Evolutionary conservation across 1,284 basidiomycete genomes (phyloP).

Genomic region (Trichosporon sp.): DNA sequence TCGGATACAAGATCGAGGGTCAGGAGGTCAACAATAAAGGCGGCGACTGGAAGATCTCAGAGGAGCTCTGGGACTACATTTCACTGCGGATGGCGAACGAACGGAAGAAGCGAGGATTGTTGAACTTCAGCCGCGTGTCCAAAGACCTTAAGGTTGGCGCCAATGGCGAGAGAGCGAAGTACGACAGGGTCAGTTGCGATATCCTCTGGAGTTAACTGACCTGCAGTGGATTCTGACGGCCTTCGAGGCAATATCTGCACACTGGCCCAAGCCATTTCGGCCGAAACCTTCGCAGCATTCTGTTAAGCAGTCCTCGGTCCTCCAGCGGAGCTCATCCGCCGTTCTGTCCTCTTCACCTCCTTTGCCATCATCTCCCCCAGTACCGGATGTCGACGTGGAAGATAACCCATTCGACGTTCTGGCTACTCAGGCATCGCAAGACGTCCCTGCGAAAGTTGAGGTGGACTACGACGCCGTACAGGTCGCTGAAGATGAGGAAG

Average conservation of each 20-base stretch:
- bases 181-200: constrained; percentile 57
- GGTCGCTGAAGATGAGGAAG: constrained; percentile 39
- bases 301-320: constrained; percentile 21
- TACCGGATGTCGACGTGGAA: constrained; percentile 38
- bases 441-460: constrained; percentile 44
- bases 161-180: constrained; percentile 48
- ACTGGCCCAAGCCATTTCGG: constrained; percentile 48
- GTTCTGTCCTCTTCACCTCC: constrained; percentile 35
- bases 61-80: constrained; percentile 51
- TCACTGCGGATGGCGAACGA: constrained; percentile 50
- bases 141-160: constrained; percentile 36
- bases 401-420: constrained; percentile 48
- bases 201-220: constrained; percentile 23
- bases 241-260: constrained; percentile 71
- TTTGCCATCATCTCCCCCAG: constrained; percentile 33
- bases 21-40: constrained; percentile 44
- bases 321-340: constrained; percentile 7
- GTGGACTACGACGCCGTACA: constrained; percentile 52
- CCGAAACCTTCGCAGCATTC: constrained; percentile 33
- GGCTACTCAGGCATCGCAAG: constrained; percentile 46
- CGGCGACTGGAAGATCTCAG: constrained; percentile 54
- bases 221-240: constrained; percentile 74
- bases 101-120: constrained; percentile 54
- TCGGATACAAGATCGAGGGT: constrained; percentile 47
- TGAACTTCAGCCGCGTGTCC: constrained; percentile 49